Evolutionary conservation across 345 rosid genomes (phyloP), one percentile per base, ranked within the genome.

Genomic region (Arabidopsis arenosa): DNA sequence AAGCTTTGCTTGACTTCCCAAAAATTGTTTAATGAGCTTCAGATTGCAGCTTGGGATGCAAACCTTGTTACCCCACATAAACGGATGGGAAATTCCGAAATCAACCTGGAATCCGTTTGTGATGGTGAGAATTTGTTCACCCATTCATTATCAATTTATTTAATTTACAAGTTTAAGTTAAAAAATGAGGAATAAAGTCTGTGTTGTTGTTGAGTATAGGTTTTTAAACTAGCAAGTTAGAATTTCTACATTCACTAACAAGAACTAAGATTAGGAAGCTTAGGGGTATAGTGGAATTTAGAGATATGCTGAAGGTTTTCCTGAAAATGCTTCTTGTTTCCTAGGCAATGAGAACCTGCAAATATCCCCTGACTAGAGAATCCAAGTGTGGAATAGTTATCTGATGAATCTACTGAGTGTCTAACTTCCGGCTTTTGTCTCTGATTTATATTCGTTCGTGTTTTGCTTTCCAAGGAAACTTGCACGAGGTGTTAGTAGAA

Each of bases 41-140:
- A 94, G 98, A 85, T 90, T 73, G 97, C 97, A 78, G 97, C 96
- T 81, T 94, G 98, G 98, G 98, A 94, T 89, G 98, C 96, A 58
- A 94, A 94, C 82, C 89, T 94, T 83, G 87, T 94, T 48, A 80
- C 95, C 61, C 98, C 98, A 39, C 97, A 87, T 80, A 94, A 90
- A 79, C 97, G 97, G 69, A 94, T 94, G 98, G 98, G 97, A 11
- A 90, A 94, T 73, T 86, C 88, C 2, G 82, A 83, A 67, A 40
- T 94, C 57, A 68, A 47, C 79, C 82, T 94, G 75, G 92, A 90
- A 52, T 43, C 21, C 74, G 73, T 90, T 59, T 89, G 91, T 78
- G 89, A 94, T 79, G 97, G 98, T 94, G 80, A 86, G 90, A 68
- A 59, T 57, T 28, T 9, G 14, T 64, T 49, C 67, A 63, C 13